Conservation (phyloP, 768 basidiomycete species). For the Sarcomyxa edulis region DNA sequence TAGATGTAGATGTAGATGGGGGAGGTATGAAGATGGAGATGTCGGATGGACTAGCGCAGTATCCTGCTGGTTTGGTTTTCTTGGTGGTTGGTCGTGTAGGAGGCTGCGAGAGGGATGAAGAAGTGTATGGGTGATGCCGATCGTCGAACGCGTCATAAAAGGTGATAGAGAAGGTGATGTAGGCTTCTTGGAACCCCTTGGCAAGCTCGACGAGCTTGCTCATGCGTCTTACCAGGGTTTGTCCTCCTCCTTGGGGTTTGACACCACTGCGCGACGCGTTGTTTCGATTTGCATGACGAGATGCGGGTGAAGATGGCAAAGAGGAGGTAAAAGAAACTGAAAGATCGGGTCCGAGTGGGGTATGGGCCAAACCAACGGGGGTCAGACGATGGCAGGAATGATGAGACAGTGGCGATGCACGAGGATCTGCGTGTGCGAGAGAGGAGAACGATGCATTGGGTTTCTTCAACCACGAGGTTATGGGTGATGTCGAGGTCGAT, state of each 20-base stretch:
- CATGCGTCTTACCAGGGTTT: too few relatives aligned
- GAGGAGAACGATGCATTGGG: conserved; percentile 19
- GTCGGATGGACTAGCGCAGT: conserved; percentile 37
- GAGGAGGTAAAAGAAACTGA: too few relatives aligned
- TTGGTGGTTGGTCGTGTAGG: neutral
- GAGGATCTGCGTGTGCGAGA: conserved; percentile 6
- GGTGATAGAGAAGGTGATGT: conserved; percentile 48
- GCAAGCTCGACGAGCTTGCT: conserved; percentile 44
- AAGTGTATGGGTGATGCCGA: too few relatives aligned
- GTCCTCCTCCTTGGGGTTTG: too few relatives aligned
- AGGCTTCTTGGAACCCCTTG: conserved; percentile 52
- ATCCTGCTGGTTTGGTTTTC: conserved; percentile 31
- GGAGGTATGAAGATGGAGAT: conserved; percentile 33
- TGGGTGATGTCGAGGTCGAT: conserved; percentile 28
- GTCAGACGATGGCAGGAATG: conserved; percentile 32
- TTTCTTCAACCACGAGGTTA: conserved; percentile 16
- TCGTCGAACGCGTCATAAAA: conserved; percentile 23
- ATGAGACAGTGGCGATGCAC: conserved; percentile 8
- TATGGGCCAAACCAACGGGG: conserved; percentile 29
- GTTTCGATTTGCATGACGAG: too few relatives aligned
- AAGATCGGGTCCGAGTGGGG: conserved; percentile 20
- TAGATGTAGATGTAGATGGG: conserved; percentile 21
- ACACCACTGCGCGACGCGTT: too few relatives aligned
- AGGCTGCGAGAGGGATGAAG: too few relatives aligned
- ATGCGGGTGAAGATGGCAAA: too few relatives aligned